phyloP scores from a whole-genome alignment of 2,329 filamentous ascomycete genomes.

The Domatiomyces globalis region DNA sequence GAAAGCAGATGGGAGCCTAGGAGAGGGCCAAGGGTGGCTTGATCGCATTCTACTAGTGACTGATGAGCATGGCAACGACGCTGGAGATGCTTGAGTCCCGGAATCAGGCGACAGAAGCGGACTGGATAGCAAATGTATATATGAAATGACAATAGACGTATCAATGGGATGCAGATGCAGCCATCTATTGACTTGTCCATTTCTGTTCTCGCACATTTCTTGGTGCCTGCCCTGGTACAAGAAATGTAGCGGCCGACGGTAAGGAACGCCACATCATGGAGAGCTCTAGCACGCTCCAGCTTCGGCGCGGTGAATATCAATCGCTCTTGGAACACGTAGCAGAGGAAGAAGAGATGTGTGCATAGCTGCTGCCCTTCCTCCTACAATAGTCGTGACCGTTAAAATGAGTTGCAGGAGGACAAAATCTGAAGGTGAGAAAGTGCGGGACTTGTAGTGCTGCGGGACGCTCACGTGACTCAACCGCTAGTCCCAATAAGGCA shows the following conservation, averaged over 20 bases:
- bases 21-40: background rate
- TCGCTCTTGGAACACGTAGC: constrained; percentile 47
- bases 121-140: constrained; percentile 2
- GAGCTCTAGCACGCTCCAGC: constrained; percentile 48
- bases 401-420: constrained; percentile 39
- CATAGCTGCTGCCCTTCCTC: constrained; percentile 30
- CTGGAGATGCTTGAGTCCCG: constrained; percentile 5
- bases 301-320: constrained; percentile 35
- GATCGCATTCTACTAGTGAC: background rate
- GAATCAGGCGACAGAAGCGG: background rate
- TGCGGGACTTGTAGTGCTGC: background rate
- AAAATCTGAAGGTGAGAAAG: constrained; percentile 22
- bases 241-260: constrained; percentile 49
- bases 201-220: background rate
- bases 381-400: constrained; percentile 54
- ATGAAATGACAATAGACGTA: constrained; percentile 1
- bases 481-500: background rate
- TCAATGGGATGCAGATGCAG: background rate
- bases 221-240: background rate
- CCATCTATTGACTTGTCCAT: background rate
- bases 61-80: constrained; percentile 9
- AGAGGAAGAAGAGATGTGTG: constrained; percentile 43
- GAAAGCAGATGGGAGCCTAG: constrained; percentile 61
- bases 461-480: background rate
- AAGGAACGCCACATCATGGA: constrained; percentile 51